Evolutionary conservation across 257 asterid genomes (phyloP), one percentile per base, ranked within the genome.

Genomic region (Penstemon davidsonii): DNA sequence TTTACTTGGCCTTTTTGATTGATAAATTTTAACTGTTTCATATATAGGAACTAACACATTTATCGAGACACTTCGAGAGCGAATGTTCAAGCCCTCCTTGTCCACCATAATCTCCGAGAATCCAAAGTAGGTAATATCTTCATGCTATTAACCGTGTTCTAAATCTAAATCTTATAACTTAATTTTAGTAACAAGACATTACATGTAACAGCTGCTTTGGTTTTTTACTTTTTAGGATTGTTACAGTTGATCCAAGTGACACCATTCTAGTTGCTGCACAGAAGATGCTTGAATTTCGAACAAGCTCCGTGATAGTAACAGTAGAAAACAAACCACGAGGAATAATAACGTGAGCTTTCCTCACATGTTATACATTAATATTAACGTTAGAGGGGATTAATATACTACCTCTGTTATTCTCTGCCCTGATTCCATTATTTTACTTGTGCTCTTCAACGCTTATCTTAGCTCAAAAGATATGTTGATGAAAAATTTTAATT

Each of bases 81-180:
- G 92, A 69, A 88, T 94, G 88, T 93, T 90, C 69, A 84, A 72
- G 71, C 98, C 98, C 53, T 88, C 97, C 51, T 81, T 93, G 83
- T 86, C 98, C 11, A 90, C 96, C 40, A 86, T 90, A 63, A 80
- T 93, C 18, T 54, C 96, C 55, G 98, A 93, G 84, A 88, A 93
- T 84, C 82, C 98, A 93, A 93, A 90, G 98, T 93, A 90, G 93
- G 95, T 86, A 86, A 90, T 88, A 88, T 76, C 86, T 81, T 81
- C 71, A 62, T 73, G 45, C 63, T 75, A 75, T 56, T 63, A 54
- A 3, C 55, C 57, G 4, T 66, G 25, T 54, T 63, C 47, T 25
- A 25, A 25, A 25, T 25, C 33, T 9, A 64, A 47, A 71, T 38
- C 62, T 71, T 53, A 57, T 71, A 65, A 49, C 60, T 25, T 25